Percentiles rank a stretch among this genome's conserved stretches.
Evolutionary conservation across 2,329 filamentous ascomycete genomes (phyloP).

Genomic region (Pseudocercospora pini-densiflorae): DNA sequence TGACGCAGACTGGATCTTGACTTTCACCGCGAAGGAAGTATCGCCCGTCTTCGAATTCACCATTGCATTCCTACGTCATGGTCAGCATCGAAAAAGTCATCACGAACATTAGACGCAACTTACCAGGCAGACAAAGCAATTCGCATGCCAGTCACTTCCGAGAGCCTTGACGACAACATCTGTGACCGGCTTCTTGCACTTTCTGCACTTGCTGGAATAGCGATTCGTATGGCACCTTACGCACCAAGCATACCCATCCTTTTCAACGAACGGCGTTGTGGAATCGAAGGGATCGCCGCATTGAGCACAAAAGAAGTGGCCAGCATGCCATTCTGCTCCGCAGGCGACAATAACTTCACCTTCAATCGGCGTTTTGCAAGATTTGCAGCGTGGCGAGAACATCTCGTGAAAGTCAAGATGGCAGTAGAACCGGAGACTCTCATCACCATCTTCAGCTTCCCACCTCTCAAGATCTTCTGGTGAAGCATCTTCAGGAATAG

Average conservation of each 20-base stretch:
- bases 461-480: constrained; percentile 52
- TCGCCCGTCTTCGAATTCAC: constrained; percentile 64
- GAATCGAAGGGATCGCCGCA: constrained; percentile 80
- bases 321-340: constrained; percentile 94
- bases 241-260: constrained; percentile 98
- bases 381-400: constrained; percentile 91
- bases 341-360: constrained; percentile 93
- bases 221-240: constrained; percentile 89
- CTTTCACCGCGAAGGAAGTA: constrained; percentile 66
- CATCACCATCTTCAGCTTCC: constrained; percentile 65
- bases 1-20: constrained; percentile 65
- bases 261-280: constrained; percentile 85
- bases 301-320: constrained; percentile 99
- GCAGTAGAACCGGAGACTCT: constrained; percentile 84
- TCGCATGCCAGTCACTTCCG: constrained; percentile 89
- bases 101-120: constrained; percentile 27
- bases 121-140: constrained; percentile 81
- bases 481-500: constrained; percentile 64
- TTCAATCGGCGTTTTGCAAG: constrained; percentile 94
- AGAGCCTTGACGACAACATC: constrained; percentile 89
- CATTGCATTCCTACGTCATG: constrained; percentile 59
- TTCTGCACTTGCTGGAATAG: constrained; percentile 85
- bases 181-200: constrained; percentile 81
- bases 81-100: constrained; percentile 5
- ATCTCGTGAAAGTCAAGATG: constrained; percentile 98